These are phyloP conservation scores for Tetrastigma voinierianum DNA, from an alignment of 164 flowering plant species.

Conservation along the genomic window DNA sequence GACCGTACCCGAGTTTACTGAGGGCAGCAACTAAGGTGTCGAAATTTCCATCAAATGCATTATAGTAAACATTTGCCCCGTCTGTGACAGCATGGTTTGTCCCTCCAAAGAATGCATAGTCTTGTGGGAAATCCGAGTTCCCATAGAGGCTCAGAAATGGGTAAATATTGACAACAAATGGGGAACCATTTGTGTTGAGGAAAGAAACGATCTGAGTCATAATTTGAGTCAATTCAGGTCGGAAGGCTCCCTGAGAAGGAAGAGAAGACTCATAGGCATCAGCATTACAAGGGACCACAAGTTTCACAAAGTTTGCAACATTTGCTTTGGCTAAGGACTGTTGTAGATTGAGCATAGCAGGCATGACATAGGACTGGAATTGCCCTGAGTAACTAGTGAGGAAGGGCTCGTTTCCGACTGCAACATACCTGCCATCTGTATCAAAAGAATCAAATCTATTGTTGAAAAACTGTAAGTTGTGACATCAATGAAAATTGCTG, in stretches of 20 bases:
- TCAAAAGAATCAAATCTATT: background rate
- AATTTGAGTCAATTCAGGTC: slow-evolving; percentile 70
- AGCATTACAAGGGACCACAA: slow-evolving; percentile 93
- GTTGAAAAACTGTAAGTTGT: background rate
- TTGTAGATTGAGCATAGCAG: slow-evolving; percentile 79
- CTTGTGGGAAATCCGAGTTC: slow-evolving; percentile 83
- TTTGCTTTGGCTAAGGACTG: slow-evolving; percentile 75
- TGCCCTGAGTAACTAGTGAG: slow-evolving; percentile 78
- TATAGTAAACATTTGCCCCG: slow-evolving; percentile 69
- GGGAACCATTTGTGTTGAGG: slow-evolving; percentile 83
- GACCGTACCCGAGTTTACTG: slow-evolving; percentile 65
- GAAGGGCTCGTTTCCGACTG: slow-evolving; percentile 97
- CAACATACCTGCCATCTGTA: slow-evolving; percentile 70
- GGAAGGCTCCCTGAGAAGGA: slow-evolving; percentile 88
- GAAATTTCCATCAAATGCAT: slow-evolving; percentile 86
- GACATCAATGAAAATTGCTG: no score
- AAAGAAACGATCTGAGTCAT: slow-evolving; percentile 78
- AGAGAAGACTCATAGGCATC: slow-evolving; percentile 85
- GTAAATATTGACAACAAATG: slow-evolving; percentile 89
- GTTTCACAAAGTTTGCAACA: slow-evolving; percentile 64
- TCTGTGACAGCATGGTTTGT: slow-evolving; percentile 71
- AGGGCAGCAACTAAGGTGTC: slow-evolving; percentile 92
- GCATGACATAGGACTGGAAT: slow-evolving; percentile 62
- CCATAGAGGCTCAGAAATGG: slow-evolving; percentile 87
- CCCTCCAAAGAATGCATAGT: slow-evolving; percentile 90